Base-by-base conservation (phyloP, 139 green algal genomes). In the Tetratostichococcus sp. region DNA sequence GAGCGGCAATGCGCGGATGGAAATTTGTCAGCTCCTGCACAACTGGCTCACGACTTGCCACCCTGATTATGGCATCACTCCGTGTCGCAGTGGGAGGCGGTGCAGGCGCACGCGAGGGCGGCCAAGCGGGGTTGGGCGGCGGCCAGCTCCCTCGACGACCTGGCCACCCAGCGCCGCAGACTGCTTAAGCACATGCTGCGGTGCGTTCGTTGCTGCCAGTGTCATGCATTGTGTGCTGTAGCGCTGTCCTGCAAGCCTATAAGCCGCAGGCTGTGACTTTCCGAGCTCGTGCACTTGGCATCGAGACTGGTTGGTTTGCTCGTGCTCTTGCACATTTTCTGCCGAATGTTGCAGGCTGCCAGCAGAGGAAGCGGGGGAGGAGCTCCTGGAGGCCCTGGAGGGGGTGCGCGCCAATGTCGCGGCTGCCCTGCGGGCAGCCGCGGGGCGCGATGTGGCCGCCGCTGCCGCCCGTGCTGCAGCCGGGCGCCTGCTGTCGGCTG, bases 261-360 rank as follows among this genome's bases (percentile, higher is more conserved):
- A n/a, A n/a, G n/a, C n/a, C n/a, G n/a, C n/a, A n/a, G n/a, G n/a
- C n/a, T n/a, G n/a, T n/a, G n/a, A n/a, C n/a, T n/a, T n/a, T n/a
- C n/a, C n/a, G n/a, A n/a, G n/a, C 19, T 26, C 50, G 50, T 26
- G 14, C 14, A 21, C n/a, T n/a, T n/a, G n/a, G n/a, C n/a, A n/a
- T n/a, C n/a, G n/a, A n/a, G n/a, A n/a, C n/a, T n/a, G n/a, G n/a
- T n/a, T n/a, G n/a, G n/a, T n/a, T n/a, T n/a, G n/a, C n/a, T n/a
- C n/a, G n/a, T n/a, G n/a, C n/a, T n/a, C n/a, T n/a, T n/a, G n/a
- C n/a, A n/a, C n/a, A n/a, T n/a, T n/a, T n/a, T n/a, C n/a, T n/a
- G n/a, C n/a, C n/a, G n/a, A n/a, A n/a, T n/a, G n/a, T n/a, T n/a
- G 8, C 62, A 68, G 62, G 62, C 62, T 68, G 62, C 62, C 62